Evolutionary conservation across 306 rosid genomes (phyloP).

Genomic region (Senna siamea): DNA sequence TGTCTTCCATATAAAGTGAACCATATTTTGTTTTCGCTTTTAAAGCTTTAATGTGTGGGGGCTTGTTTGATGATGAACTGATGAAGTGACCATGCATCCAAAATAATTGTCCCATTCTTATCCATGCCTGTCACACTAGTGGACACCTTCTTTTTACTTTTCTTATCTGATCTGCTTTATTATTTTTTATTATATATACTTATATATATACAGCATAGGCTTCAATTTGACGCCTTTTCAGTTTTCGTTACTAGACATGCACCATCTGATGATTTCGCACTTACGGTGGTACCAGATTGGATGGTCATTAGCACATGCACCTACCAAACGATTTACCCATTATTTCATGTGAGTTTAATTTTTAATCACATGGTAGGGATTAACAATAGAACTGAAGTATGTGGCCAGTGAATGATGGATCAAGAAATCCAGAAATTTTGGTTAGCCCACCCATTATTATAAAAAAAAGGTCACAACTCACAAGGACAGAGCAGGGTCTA

Average conservation of each 20-base stretch:
- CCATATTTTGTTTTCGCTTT: not conserved
- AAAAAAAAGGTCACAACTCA: not conserved
- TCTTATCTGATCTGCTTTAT: not conserved
- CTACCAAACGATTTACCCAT: slow-evolving; percentile 1
- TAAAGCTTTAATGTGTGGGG: slow-evolving; percentile 39
- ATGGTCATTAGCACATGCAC: slow-evolving; percentile 23
- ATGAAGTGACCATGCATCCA: slow-evolving; percentile 21
- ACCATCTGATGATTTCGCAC: slow-evolving; percentile 9
- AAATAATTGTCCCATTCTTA: slow-evolving; percentile 35
- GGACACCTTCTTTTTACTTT: not conserved
- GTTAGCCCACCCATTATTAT: not conserved
- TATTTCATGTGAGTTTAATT: not conserved
- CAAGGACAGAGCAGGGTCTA: slow-evolving; percentile 30
- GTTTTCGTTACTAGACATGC: not conserved
- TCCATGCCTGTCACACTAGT: slow-evolving; percentile 20
- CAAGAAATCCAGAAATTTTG: too few relatives aligned
- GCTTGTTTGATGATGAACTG: slow-evolving; percentile 8
- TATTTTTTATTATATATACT: not conserved
- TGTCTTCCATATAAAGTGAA: slow-evolving; percentile 32
- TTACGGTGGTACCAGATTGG: slow-evolving; percentile 21
- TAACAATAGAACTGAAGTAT: not conserved
- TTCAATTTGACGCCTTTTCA: slow-evolving; percentile 1
- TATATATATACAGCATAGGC: not conserved
- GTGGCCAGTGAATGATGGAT: too few relatives aligned
- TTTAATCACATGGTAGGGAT: slow-evolving; percentile 36